Conservation (phyloP, 768 basidiomycete genomes). For the Leccinellum albellum region DNA sequence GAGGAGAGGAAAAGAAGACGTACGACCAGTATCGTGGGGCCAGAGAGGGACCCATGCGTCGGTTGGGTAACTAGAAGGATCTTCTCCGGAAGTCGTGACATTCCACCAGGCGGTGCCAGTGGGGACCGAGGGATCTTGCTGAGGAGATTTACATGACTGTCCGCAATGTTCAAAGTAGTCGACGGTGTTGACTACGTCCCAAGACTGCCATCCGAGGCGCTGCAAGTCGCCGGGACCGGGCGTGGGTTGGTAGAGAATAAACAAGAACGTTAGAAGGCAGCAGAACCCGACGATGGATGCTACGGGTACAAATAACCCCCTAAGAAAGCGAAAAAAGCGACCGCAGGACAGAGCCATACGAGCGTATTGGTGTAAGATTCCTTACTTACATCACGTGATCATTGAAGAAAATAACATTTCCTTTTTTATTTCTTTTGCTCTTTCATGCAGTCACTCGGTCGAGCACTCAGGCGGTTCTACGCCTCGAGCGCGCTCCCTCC, state of each 20-base stretch:
- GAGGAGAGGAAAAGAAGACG: neutral
- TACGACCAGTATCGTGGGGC: slow-evolving; percentile 28
- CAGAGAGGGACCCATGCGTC: slow-evolving; percentile 42
- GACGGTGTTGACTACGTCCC: slow-evolving; percentile 58
- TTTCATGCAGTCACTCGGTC: slow-evolving; percentile 29
- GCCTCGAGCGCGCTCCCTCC: slow-evolving; percentile 47
- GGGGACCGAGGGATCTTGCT: neutral
- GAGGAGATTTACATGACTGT: neutral
- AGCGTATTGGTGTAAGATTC: too few relatives aligned
- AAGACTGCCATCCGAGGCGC: slow-evolving; percentile 85
- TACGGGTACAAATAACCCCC: slow-evolving; percentile 56
- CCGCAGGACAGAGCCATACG: slow-evolving; percentile 42
- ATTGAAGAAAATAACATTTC: too few relatives aligned
- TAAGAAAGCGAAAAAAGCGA: slow-evolving; percentile 48
- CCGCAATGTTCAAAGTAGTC: slow-evolving; percentile 2
- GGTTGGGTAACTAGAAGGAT: slow-evolving; percentile 73
- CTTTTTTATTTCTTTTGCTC: too few relatives aligned
- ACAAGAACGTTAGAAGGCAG: slow-evolving; percentile 68
- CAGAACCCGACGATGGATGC: slow-evolving; percentile 63
- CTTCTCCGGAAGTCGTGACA: slow-evolving; percentile 18
- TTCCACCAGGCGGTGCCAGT: slow-evolving; percentile 18
- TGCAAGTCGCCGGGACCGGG: slow-evolving; percentile 68
- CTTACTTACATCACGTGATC: too few relatives aligned
- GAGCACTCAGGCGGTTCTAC: slow-evolving; percentile 39
- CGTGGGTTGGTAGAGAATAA: slow-evolving; percentile 78